Conservation (phyloP, 75 land plant species). For the Chamaecyparis obtusa region DNA sequence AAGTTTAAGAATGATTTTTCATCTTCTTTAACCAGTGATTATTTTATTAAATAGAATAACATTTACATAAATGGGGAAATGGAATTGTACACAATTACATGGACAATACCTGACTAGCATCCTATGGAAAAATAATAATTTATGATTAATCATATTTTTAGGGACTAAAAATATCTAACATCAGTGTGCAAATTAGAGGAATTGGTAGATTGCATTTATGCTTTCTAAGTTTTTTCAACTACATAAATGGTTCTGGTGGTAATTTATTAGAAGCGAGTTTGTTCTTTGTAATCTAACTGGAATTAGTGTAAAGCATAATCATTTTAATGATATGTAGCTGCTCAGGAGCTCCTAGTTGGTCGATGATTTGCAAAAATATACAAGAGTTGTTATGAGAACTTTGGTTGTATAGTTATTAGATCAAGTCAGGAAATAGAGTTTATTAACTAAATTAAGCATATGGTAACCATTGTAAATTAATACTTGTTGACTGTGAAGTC, state of each 20-base stretch:
- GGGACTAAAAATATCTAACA: too few species aligned
- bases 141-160: too few species aligned
- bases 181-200: neutral
- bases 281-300: neutral
- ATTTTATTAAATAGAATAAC: too few species aligned
- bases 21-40: too few species aligned
- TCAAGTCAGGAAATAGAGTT: neutral
- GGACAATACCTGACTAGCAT: too few species aligned
- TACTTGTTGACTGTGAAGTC: neutral
- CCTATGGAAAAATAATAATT: too few species aligned
- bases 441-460: neutral
- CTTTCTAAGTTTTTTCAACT: neutral
- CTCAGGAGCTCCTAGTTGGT: neutral
- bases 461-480: neutral
- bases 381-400: neutral
- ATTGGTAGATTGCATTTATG: neutral
- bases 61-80: too few species aligned
- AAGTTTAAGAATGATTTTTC: too few species aligned
- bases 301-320: neutral
- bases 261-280: neutral
- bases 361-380: neutral
- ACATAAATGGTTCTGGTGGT: neutral
- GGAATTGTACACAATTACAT: too few species aligned
- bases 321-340: neutral
- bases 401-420: neutral